These are phyloP conservation scores for Fagopyrum homotropicum DNA, from an alignment of 148 eudicot genomes.

Conservation along the genomic window DNA sequence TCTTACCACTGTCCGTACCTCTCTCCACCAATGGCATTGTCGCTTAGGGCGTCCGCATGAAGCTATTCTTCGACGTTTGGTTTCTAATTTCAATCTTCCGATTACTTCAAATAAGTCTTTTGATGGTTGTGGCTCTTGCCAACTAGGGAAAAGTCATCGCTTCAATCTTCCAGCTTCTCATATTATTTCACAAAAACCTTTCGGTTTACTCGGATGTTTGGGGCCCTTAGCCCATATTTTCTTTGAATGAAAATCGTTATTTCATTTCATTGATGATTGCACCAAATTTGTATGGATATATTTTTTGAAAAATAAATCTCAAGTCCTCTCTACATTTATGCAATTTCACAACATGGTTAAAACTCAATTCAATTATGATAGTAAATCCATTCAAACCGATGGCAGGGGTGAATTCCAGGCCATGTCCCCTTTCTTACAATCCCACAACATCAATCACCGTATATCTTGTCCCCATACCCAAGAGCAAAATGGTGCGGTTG, in stretches of 20 bases:
- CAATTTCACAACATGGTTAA: not conserved
- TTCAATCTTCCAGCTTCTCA: not conserved
- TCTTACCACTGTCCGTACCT: not conserved
- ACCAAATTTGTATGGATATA: not conserved
- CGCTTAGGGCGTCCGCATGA: not conserved
- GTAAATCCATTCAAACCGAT: not conserved
- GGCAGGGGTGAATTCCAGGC: not conserved
- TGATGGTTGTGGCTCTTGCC: too few relatives aligned
- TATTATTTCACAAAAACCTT: not conserved
- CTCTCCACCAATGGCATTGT: not conserved
- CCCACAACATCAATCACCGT: not conserved
- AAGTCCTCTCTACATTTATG: not conserved
- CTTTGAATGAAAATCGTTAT: not conserved
- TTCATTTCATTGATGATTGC: not conserved
- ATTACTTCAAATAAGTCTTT: not conserved
- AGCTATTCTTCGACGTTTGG: not conserved
- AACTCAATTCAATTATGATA: too few relatives aligned
- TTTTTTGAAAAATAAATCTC: not conserved
- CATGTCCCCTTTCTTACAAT: not conserved
- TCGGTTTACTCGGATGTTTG: not conserved
- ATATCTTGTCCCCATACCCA: not conserved
- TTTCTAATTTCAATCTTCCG: not conserved
- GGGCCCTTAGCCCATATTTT: not conserved
- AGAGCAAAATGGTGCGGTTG: not conserved
- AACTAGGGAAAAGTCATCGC: not conserved